phyloP scores from a whole-genome alignment of 768 basidiomycete genomes.

The Boletus patriciae region DNA sequence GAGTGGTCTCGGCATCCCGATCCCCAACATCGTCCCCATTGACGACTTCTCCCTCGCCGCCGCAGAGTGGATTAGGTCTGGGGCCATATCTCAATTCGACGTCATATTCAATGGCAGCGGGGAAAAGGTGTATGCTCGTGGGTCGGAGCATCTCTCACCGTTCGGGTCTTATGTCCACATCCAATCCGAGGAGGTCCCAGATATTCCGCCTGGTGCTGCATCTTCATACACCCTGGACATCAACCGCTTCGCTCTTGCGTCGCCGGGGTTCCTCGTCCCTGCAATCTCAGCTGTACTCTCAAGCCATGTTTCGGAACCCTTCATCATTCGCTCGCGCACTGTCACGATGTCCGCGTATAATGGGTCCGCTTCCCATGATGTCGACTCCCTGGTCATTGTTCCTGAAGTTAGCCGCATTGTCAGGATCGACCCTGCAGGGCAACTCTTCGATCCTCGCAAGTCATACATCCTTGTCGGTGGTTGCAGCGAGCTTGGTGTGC shows the following conservation, averaged over 20 bases:
- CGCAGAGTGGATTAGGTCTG: conserved; percentile 15
- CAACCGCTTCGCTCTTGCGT: conserved; percentile 20
- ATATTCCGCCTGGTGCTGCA: conserved; percentile 20
- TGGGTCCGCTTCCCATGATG: background rate
- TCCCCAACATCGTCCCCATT: conserved; percentile 11
- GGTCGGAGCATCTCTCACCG: conserved; percentile 21
- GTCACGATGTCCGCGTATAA: conserved; percentile 15
- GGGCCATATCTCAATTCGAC: conserved; percentile 19
- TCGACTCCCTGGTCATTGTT: conserved; percentile 19
- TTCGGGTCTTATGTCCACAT: conserved; percentile 29
- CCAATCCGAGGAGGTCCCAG: conserved; percentile 13
- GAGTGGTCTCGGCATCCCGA: conserved; percentile 7
- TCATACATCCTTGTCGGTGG: conserved; percentile 24
- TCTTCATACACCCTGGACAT: conserved; percentile 23
- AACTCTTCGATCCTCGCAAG: conserved; percentile 33
- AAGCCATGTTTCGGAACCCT: conserved; percentile 19
- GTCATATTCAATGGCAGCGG: conserved; percentile 27
- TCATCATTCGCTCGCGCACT: conserved; percentile 8
- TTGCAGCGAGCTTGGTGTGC: conserved; percentile 25
- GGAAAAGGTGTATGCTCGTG: conserved; percentile 15
- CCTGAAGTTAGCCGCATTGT: conserved; percentile 6
- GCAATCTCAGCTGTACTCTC: conserved; percentile 19
- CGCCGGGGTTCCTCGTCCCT: conserved; percentile 20
- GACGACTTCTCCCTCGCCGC: conserved; percentile 10
- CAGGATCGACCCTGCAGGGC: conserved; percentile 26